Conservation (phyloP, 352 stramenopile species). For the Phytophthora cactorum region DNA sequence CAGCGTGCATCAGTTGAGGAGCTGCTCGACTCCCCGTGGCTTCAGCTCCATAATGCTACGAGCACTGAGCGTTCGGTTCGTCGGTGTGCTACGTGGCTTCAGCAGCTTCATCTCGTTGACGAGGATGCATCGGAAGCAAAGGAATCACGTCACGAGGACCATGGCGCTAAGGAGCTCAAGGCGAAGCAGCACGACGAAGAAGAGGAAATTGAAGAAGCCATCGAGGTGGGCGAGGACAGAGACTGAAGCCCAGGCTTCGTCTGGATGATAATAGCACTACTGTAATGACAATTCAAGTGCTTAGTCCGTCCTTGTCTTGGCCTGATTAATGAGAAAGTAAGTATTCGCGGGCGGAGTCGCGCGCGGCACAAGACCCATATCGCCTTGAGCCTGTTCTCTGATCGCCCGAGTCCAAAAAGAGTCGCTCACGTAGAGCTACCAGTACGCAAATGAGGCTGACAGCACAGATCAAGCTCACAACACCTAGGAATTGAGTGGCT, state of each 20-base stretch:
- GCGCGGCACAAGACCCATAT: slow-evolving; percentile 42
- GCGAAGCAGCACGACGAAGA: too few relatives aligned
- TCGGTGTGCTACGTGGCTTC: slow-evolving; percentile 47
- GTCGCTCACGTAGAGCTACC: slow-evolving; percentile 41
- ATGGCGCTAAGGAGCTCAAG: too few relatives aligned
- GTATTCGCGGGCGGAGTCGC: slow-evolving; percentile 64
- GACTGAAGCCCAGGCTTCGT: too few relatives aligned
- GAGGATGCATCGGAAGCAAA: slow-evolving; percentile 17
- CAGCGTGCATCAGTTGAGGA: slow-evolving; percentile 65
- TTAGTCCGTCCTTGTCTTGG: neutral
- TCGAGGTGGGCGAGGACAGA: too few relatives aligned
- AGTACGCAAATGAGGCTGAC: slow-evolving; percentile 44
- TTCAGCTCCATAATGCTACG: slow-evolving; percentile 58
- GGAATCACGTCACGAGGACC: neutral
- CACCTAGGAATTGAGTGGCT: slow-evolving; percentile 36
- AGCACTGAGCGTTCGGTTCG: slow-evolving; percentile 35
- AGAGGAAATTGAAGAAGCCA: too few relatives aligned
- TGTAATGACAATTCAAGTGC: too few relatives aligned
- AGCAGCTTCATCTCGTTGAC: slow-evolving; percentile 18
- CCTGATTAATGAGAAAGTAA: slow-evolving; percentile 43
- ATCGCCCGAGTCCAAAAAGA: slow-evolving; percentile 39
- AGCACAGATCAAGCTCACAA: slow-evolving; percentile 38
- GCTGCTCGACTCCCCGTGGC: slow-evolving; percentile 58
- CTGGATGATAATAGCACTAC: too few relatives aligned
- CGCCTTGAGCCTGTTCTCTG: slow-evolving; percentile 15